A percentile compares a stretch with the other conserved stretches of the same genome.
phyloP scores from a whole-genome alignment of 1,139 yeast genomes.

The Geotrichum phurueaensis region DNA sequence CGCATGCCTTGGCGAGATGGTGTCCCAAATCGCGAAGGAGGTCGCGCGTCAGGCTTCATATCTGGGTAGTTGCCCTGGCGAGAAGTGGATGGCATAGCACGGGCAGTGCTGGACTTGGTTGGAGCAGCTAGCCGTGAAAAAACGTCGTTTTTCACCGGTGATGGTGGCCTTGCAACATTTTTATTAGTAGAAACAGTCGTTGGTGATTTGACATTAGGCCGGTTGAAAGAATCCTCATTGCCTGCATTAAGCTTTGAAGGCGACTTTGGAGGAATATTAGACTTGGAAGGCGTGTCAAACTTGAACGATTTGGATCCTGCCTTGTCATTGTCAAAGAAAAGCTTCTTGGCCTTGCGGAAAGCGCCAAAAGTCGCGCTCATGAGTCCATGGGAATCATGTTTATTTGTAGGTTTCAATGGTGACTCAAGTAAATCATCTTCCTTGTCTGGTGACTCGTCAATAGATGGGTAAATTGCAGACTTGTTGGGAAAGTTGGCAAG shows the following conservation, averaged over 20 bases:
- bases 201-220: conserved; percentile 1
- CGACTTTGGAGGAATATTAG: conserved; percentile 1
- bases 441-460: background rate
- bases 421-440: background rate
- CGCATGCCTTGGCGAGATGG: conserved; percentile 1
- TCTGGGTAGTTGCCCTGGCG: background rate
- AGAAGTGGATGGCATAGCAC: background rate
- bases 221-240: background rate
- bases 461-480: background rate
- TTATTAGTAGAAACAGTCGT: background rate
- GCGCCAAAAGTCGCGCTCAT: conserved; percentile 16
- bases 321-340: conserved; percentile 10
- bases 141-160: conserved; percentile 2
- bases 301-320: background rate
- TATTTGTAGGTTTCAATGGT: background rate
- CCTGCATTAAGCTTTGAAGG: conserved; percentile 2
- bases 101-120: conserved; percentile 12
- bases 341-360: conserved; percentile 15
- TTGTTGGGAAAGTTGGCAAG: background rate
- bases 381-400: conserved; percentile 1
- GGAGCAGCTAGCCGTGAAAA: conserved; percentile 11
- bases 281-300: background rate
- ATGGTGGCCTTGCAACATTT: background rate
- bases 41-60: background rate
- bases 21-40: background rate